Base-by-base conservation (phyloP, 768 basidiomycete genomes). In the Boletus bicolor region DNA sequence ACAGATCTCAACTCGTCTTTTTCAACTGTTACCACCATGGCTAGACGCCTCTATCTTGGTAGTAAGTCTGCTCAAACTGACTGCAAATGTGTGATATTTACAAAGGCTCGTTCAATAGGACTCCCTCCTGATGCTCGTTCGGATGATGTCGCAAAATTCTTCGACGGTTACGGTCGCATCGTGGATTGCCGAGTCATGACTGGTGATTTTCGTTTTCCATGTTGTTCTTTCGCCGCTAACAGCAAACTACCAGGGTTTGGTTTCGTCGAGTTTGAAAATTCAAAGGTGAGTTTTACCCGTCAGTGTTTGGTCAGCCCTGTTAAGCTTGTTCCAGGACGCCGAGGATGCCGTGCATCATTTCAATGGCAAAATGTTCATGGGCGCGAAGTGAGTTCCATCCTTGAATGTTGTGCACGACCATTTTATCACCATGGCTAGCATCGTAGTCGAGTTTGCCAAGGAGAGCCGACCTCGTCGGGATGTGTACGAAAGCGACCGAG, bases 391-490 rank as follows among this genome's bases (percentile, higher is more conserved):
- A 37, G 53, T 37, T 30, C 0, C 38, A 4, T 56, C 37, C 8
- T 24, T 19, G 6, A 41, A 12, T 36, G 21, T 43, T 44, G 38
- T 10, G 6, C n/a, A 10, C 28, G 15, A 61, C 14, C 12, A 14
- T 54, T 21, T 57, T 39, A 44, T 41, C 5, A 44, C 52, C 36
- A 37, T 49, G 17, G 0, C 15, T 63, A 97, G 95, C 68, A 91
- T 99, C 59, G 89, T 97, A 14, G 93, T 99, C 44, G 93, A 99
- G 71, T 93, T 93, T 67, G 93, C 96, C 8, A 95, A 96, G 72
- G 95, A 98, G 65, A 87, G 86, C 57, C 86, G 92, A 21, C 88
- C 89, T 53, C 87, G 91, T 60, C 83, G 92, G 52, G 92, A 93
- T 19, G 73, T 75, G 15, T 89, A 87, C 62, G 89, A 89, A 49